phyloP scores from a whole-genome alignment of 192 early-diverging fungal genomes.

The Rhizophagus prolifer region DNA sequence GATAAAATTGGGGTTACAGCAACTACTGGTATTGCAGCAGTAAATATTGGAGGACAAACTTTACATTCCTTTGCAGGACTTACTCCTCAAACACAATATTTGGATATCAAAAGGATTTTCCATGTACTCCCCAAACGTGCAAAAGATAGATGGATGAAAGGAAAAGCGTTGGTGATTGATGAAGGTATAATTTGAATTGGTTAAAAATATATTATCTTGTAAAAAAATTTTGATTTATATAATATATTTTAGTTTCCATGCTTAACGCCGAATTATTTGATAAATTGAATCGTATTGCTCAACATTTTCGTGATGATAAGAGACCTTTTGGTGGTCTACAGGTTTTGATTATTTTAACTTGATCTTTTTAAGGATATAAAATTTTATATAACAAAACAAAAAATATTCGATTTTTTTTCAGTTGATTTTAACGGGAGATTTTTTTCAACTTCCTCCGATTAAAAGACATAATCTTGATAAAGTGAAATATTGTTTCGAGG shows the following conservation, averaged over 20 bases:
- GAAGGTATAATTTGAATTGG: conserved; percentile 38
- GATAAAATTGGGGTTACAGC: conserved; percentile 55
- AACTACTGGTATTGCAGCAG: conserved; percentile 58
- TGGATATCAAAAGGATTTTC: conserved; percentile 23
- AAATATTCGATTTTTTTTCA: neutral
- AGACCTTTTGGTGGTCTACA: conserved; percentile 79
- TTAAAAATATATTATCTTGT: neutral
- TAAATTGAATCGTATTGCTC: conserved; percentile 69
- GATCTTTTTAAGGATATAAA: neutral
- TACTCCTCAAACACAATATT: conserved; percentile 49
- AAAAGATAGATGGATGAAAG: conserved; percentile 53
- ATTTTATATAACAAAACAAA: neutral
- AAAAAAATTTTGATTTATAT: neutral
- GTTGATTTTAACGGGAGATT: conserved; percentile 65
- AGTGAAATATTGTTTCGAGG: conserved; percentile 64
- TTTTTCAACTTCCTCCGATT: conserved; percentile 81
- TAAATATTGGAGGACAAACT: conserved; percentile 58
- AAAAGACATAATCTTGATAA: conserved; percentile 30
- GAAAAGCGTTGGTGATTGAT: conserved; percentile 72
- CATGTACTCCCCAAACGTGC: conserved; percentile 28
- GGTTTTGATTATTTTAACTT: neutral
- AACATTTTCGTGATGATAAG: conserved; percentile 35
- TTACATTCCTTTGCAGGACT: conserved; percentile 66
- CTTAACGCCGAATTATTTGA: conserved; percentile 71
- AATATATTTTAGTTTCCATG: conserved; percentile 56